A percentile compares a stretch with the other conserved stretches of the same genome.
phyloP scores from a whole-genome alignment of 345 rosid species.

The Stellera chamaejasme region DNA sequence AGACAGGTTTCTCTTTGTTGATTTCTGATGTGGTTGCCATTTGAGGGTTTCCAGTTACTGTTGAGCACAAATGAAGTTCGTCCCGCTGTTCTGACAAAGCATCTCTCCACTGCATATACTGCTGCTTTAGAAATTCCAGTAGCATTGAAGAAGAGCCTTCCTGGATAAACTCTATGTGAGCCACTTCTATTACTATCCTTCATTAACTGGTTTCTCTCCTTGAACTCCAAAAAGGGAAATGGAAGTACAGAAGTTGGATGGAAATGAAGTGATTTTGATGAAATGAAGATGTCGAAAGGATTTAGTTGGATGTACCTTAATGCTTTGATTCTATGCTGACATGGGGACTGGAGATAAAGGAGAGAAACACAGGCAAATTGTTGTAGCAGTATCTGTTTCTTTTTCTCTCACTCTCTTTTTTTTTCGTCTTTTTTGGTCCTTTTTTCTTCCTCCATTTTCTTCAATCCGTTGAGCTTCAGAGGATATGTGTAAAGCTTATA shows the following conservation, averaged over 20 bases:
- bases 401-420: neutral
- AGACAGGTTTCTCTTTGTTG: neutral
- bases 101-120: conserved; percentile 6
- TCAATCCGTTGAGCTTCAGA: neutral
- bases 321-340: neutral
- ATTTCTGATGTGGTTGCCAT: neutral
- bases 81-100: conserved; percentile 1
- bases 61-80: neutral
- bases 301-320: neutral
- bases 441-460: conserved; percentile 1
- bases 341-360: conserved; percentile 1
- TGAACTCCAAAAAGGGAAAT: neutral
- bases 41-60: neutral
- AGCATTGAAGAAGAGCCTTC: neutral
- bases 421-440: neutral
- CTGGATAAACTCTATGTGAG: neutral
- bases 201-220: neutral
- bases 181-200: conserved; percentile 3
- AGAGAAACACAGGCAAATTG: neutral
- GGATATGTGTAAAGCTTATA: neutral
- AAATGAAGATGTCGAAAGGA: neutral
- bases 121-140: neutral
- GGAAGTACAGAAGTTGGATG: neutral
- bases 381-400: neutral
- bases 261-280: neutral